Evolutionary conservation across 352 stramenopile species (phyloP).

Genomic region (Phytophthora pini): DNA sequence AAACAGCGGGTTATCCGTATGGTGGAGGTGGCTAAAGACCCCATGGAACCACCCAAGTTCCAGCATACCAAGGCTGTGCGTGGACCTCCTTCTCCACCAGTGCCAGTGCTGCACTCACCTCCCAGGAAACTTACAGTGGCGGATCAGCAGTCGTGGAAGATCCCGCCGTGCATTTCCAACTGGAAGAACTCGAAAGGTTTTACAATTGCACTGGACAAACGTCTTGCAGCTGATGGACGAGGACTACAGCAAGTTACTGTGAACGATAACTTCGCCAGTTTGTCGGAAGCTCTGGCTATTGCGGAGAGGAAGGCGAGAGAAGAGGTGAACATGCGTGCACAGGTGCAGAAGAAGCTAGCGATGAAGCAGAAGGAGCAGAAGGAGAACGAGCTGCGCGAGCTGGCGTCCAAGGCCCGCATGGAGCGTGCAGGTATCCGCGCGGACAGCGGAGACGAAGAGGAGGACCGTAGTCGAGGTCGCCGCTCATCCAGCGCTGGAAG

Average conservation of each 20-base stretch:
- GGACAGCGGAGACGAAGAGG: constrained; percentile 34
- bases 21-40: constrained; percentile 98
- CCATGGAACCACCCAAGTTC: constrained; percentile 99
- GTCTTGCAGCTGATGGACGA: constrained; percentile 97
- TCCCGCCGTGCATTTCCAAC: constrained; percentile 99
- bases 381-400: constrained; percentile 95
- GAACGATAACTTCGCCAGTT: constrained; percentile 98
- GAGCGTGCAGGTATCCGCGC: constrained; percentile 85
- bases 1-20: constrained; percentile 98
- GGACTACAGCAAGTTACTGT: constrained; percentile 96
- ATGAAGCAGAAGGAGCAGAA: constrained; percentile 96
- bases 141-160: constrained; percentile 98
- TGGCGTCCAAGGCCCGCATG: constrained; percentile 93
- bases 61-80: constrained; percentile 98
- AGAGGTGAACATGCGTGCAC: constrained; percentile 96
- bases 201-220: constrained; percentile 99
- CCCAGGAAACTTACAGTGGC: constrained; percentile 92
- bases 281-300: constrained; percentile 97
- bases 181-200: constrained; percentile 99
- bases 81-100: constrained; percentile 89
- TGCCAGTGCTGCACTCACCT: constrained; percentile 93
- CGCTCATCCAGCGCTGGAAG: constrained; percentile 31
- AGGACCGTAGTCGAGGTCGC: constrained; percentile 22
- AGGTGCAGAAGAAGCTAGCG: constrained; percentile 87
- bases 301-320: constrained; percentile 97